Percentiles rank a stretch among this genome's conserved stretches.
These are phyloP conservation scores for Mycena metata DNA, from an alignment of 768 basidiomycete species.

Conservation along the genomic window DNA sequence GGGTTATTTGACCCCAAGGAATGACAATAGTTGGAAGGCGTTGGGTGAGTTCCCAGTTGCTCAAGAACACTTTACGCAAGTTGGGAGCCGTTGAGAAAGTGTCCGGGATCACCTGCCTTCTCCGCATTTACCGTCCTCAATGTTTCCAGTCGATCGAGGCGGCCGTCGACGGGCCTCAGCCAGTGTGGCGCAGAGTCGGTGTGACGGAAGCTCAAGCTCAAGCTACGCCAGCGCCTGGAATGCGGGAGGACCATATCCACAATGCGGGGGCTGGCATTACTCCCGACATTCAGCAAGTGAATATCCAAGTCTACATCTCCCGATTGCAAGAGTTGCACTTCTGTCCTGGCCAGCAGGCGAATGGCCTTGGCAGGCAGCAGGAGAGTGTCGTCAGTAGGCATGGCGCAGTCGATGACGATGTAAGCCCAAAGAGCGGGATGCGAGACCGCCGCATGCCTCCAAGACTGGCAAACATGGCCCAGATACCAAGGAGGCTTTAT, in stretches of 20 bases:
- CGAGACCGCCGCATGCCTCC: neutral
- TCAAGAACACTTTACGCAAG: neutral
- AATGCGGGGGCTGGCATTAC: neutral
- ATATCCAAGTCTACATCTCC: neutral
- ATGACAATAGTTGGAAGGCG: neutral
- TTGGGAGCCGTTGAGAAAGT: neutral
- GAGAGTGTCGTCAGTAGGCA: too few species aligned
- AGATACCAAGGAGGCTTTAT: neutral
- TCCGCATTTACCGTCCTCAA: neutral
- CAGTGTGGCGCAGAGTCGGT: neutral
- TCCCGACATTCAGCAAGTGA: neutral
- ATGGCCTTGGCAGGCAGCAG: too few species aligned
- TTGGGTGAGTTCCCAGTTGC: too few species aligned
- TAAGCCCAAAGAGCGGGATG: neutral
- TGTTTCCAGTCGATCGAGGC: neutral
- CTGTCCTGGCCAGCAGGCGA: too few species aligned
- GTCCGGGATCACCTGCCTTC: neutral
- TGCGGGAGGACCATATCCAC: neutral
- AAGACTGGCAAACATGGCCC: neutral
- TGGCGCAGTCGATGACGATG: neutral
- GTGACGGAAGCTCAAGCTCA: too few species aligned
- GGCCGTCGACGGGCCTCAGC: neutral
- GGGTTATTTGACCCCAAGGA: constrained; percentile 10
- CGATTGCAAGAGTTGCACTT: neutral
- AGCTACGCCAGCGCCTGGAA: neutral